Base-by-base conservation (phyloP, 495 filamentous ascomycete species). In the Lepidopterella palustris region DNA sequence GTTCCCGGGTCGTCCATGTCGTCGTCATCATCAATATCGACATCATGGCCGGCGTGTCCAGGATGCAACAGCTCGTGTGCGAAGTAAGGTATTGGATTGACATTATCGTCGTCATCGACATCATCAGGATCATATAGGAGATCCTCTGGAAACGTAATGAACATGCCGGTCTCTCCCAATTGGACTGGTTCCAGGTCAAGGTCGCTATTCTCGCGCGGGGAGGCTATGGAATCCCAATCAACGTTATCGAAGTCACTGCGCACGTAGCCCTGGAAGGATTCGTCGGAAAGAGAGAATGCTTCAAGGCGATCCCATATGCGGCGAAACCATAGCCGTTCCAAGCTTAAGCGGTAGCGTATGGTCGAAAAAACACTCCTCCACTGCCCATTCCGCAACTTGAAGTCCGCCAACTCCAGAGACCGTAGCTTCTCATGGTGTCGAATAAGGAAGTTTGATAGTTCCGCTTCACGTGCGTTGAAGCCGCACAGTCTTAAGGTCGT, bases 381-480 rank as follows among this genome's bases (percentile, higher is more conserved):
- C n/a, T 27, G 23, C 11, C 58, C 58, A 18, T 55, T 60, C 2
- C 58, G 58, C n/a, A 60, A 52, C 35, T 60, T 60, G 51, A 60
- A 60, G 40, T 60, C 58, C 1, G 50, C 50, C 5, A 60, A 23
- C 48, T 60, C 58, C 11, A 60, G 35, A n/a, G 48, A 53, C 3
- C 13, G 8, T 13, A 60, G 51, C 18, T 49, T 60, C 5, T 31
- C 15, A 21, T 20, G 18, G 27, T 60, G 58, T 6, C 23, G 35
- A 11, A 47, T 24, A 13, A 60, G 24, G 39, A 60, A 60, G 1
- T 42, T n/a, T 1, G 24, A 32, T 25, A 60, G 31, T 42, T 60
- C 58, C 2, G 25, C 48, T 8, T 55, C 50, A 1, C 51, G 50
- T 26, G 50, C 26, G 25, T 60, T 60, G 39, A 55, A 60, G 21